Base-by-base conservation (phyloP, 768 basidiomycete genomes). In the Mycena metata region DNA sequence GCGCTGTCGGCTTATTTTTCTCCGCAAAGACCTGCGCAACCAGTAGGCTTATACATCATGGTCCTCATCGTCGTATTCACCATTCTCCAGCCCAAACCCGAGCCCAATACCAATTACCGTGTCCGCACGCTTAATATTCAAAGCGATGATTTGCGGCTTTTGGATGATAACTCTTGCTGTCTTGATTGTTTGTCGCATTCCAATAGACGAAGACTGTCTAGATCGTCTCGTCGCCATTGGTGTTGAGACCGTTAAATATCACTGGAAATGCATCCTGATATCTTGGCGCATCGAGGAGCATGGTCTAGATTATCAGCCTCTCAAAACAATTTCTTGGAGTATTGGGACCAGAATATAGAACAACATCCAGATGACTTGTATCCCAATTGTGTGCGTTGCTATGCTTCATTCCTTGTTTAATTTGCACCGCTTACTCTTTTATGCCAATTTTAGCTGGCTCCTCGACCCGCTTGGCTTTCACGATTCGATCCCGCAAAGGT, bases 371-470 rank as follows among this genome's bases (percentile, higher is more conserved):
- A 45, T 46, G 43, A 16, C 24, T 17, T 9, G 1, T 26, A 46
- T 2, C 10, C 9, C 13, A 23, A 5, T 36, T 42, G 39, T 54
- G 33, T 36, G 24, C 23, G 24, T 50, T 50, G 15, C 49, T 26
- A 15, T 26, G 11, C 17, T 23, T 50, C 23, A 13, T 26, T 26
- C 24, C 11, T 2, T 19, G 4, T 10, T 33, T n/a, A n/a, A n/a
- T n/a, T n/a, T n/a, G n/a, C 0, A 43, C 19, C 5, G 19, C 23
- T 23, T 42, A 43, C 13, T 11, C 10, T 60, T n/a, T n/a, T n/a
- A n/a, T n/a, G n/a, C n/a, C n/a, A n/a, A 30, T 24, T n/a, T 11
- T 11, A 64, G 62, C n/a, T 64, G 9, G 62, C 62, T 24, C 62
- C 13, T 5, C 62, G 62, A 0, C 62, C 62, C 1, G 8, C 2